A percentile compares a stretch with the other conserved stretches of the same genome.
Conservation (phyloP, 176 grass and related monocot species). For the Guadua angustifolia region DNA sequence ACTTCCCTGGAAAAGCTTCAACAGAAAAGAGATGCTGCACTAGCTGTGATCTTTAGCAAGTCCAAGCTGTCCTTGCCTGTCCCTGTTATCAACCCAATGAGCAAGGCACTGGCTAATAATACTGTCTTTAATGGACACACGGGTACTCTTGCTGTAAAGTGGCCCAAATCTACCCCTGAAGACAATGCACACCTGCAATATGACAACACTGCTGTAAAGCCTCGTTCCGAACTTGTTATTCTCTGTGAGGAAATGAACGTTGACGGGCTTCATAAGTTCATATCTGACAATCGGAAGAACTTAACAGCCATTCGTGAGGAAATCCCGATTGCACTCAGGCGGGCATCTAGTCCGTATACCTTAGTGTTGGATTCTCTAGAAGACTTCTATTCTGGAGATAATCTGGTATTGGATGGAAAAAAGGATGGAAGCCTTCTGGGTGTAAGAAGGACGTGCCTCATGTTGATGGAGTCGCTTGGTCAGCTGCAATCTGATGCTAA, state of each 20-base stretch:
- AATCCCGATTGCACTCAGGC: conserved; percentile 66
- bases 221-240: conserved; percentile 52
- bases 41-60: conserved; percentile 76
- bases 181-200: conserved; percentile 22
- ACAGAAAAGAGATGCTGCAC: conserved; percentile 64
- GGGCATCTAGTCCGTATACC: conserved; percentile 56
- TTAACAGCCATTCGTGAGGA: conserved; percentile 75
- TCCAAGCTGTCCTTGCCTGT: conserved; percentile 41
- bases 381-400: conserved; percentile 55
- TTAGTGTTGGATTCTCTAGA: conserved; percentile 65
- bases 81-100: conserved; percentile 41
- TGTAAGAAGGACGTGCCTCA: conserved; percentile 77
- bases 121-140: neutral
- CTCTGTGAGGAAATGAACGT: conserved; percentile 83
- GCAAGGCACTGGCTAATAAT: conserved; percentile 10
- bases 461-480: conserved; percentile 88
- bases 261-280: conserved; percentile 73
- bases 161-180: conserved; percentile 52
- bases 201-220: conserved; percentile 39
- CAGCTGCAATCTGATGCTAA: conserved; percentile 40
- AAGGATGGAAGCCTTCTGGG: conserved; percentile 88
- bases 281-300: conserved; percentile 90
- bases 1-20: conserved; percentile 75
- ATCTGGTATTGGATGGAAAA: conserved; percentile 76
- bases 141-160: conserved; percentile 33